Percentiles rank a stretch among this genome's conserved stretches.
Evolutionary conservation across 2,329 filamentous ascomycete genomes (phyloP).

Genomic region (Blastomyces percursus): DNA sequence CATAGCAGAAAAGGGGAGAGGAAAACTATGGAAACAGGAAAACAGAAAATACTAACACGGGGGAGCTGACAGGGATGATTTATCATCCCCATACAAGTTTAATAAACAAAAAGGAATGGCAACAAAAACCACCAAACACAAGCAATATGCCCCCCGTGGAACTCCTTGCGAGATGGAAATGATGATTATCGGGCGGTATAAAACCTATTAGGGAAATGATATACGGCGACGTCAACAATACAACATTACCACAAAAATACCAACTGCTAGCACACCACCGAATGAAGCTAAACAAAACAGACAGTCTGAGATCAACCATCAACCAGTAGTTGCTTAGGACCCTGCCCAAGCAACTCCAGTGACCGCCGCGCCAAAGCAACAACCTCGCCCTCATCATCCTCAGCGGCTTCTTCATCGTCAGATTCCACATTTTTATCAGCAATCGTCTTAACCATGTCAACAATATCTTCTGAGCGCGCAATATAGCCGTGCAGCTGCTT

Average conservation of each 20-base stretch:
- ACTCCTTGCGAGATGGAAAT: slow-evolving; percentile 2
- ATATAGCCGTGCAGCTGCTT: slow-evolving; percentile 79
- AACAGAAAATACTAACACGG: background rate
- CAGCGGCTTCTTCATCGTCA: slow-evolving; percentile 73
- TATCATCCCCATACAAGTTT: background rate
- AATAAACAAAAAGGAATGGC: background rate
- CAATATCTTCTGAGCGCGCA: slow-evolving; percentile 78
- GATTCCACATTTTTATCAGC: slow-evolving; percentile 80
- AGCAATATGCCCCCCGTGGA: slow-evolving; percentile 1
- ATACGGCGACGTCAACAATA: background rate
- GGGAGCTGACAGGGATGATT: background rate
- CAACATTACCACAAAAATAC: background rate
- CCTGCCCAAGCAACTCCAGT: slow-evolving; percentile 72
- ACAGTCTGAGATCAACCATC: slow-evolving; percentile 49
- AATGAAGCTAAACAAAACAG: background rate
- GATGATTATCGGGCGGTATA: background rate
- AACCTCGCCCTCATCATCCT: slow-evolving; percentile 83
- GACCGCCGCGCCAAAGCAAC: slow-evolving; percentile 83
- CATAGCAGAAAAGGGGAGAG: background rate
- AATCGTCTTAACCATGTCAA: slow-evolving; percentile 83
- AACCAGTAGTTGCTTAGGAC: slow-evolving; percentile 64
- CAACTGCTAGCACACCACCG: background rate
- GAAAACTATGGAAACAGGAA: background rate
- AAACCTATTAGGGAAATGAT: background rate
- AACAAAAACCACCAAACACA: slow-evolving; percentile 1